A percentile compares a stretch with the other conserved stretches of the same genome.
Conservation (phyloP, 2,329 filamentous ascomycete genomes). For the Trichoderma aggressivum region DNA sequence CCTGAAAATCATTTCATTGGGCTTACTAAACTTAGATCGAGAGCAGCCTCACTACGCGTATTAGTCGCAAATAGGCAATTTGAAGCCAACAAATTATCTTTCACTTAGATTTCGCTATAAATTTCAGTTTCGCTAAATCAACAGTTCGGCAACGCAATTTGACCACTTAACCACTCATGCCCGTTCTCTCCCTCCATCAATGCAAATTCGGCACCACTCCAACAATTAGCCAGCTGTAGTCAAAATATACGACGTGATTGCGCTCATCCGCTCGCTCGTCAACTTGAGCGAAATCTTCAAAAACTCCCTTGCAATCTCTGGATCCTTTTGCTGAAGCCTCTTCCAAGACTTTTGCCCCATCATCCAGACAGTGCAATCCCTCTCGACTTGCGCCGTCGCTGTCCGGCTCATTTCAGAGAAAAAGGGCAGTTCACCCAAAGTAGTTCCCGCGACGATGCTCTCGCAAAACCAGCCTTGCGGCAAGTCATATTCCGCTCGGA, state of each 20-base stretch:
- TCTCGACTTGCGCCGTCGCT: conserved; percentile 79
- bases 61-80: background rate
- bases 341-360: conserved; percentile 71
- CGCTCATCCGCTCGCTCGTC: conserved; percentile 85
- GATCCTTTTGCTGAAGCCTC: conserved; percentile 66
- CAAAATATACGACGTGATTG: conserved; percentile 57
- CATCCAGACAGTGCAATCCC: conserved; percentile 78
- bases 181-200: background rate
- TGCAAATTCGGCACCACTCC: background rate
- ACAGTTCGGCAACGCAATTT: background rate
- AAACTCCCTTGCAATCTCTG: conserved; percentile 78
- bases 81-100: background rate
- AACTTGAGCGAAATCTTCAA: conserved; percentile 86
- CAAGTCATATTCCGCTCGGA: conserved; percentile 85
- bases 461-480: conserved; percentile 88
- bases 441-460: conserved; percentile 89
- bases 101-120: conserved; percentile 6
- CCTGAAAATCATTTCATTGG: background rate
- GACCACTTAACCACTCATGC: background rate
- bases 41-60: background rate
- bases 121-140: conserved; percentile 8
- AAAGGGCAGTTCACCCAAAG: conserved; percentile 93
- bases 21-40: background rate
- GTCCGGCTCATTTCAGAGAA: conserved; percentile 88
- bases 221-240: conserved; percentile 44